Evolutionary conservation across 2,329 filamentous ascomycete species (phyloP).

Genomic region (Fusarium euwallaceae): DNA sequence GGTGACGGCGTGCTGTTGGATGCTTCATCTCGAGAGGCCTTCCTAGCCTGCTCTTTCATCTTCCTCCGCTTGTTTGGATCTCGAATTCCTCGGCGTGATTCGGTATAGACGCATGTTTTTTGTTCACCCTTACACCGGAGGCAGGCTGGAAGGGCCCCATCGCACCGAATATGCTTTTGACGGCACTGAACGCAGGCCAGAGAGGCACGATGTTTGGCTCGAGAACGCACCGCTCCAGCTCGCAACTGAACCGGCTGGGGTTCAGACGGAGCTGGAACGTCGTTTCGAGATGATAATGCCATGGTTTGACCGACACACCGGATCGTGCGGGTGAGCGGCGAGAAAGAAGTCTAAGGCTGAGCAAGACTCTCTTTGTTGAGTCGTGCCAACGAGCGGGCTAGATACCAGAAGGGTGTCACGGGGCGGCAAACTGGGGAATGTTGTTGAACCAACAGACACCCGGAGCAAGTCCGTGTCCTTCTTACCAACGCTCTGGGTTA

Average conservation of each 20-base stretch:
- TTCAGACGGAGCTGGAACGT: constrained; percentile 11
- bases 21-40: constrained; percentile 7
- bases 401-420: constrained; percentile 13
- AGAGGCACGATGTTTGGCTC: constrained; percentile 36
- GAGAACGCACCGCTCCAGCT: constrained; percentile 26
- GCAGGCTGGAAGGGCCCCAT: constrained; percentile 35
- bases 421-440: constrained; percentile 10
- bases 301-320: constrained; percentile 26
- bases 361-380: constrained; percentile 14
- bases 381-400: neutral
- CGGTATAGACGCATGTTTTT: constrained; percentile 31
- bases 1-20: constrained; percentile 26
- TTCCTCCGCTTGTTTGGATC: constrained; percentile 28
- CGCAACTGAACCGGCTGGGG: constrained; percentile 13
- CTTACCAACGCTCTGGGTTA: neutral
- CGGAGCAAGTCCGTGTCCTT: constrained; percentile 7
- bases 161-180: constrained; percentile 40
- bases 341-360: constrained; percentile 1
- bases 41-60: constrained; percentile 16
- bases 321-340: neutral
- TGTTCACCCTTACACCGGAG: constrained; percentile 35
- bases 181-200: constrained; percentile 42
- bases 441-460: constrained; percentile 17
- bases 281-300: constrained; percentile 14
- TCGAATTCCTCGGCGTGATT: constrained; percentile 40